Evolutionary conservation across 176 grass and related monocot species (phyloP).

Genomic region (Poa pratensis): DNA sequence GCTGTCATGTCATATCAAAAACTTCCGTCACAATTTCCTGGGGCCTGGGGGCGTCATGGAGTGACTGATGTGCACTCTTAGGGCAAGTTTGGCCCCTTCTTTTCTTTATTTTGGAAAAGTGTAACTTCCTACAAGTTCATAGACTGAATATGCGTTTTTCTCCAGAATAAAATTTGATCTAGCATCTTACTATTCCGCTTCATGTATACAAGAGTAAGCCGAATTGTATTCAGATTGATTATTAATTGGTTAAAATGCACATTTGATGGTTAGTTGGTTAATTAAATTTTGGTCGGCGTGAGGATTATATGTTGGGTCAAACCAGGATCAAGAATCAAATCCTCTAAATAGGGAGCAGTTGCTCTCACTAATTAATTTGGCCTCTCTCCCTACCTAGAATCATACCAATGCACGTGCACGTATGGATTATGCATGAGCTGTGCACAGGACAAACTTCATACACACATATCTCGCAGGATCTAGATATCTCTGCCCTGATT

Average conservation of each 20-base stretch:
- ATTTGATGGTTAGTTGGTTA: not conserved
- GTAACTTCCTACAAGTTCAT: no score
- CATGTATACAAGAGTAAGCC: not conserved
- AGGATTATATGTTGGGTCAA: constrained; percentile 38
- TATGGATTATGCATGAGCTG: constrained; percentile 19
- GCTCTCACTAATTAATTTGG: constrained; percentile 30
- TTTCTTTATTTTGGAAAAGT: no score
- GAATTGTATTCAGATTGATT: not conserved
- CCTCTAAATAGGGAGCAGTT: constrained; percentile 43
- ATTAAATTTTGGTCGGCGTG: constrained; percentile 14
- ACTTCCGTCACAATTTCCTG: no score
- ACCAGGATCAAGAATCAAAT: constrained; percentile 49
- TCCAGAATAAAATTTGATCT: no score
- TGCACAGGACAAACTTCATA: not conserved
- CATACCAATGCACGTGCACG: not conserved
- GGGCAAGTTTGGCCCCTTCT: no score
- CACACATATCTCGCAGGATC: constrained; percentile 19
- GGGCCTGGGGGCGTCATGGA: no score
- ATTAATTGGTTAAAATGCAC: not conserved
- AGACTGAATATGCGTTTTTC: no score
- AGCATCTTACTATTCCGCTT: no score
- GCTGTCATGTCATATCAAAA: no score
- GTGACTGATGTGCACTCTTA: no score
- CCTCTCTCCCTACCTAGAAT: constrained; percentile 9
- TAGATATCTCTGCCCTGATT: constrained; percentile 40